Evolutionary conservation across 352 stramenopile species (phyloP).

Genomic region (Globisporangium cylindrosporum): DNA sequence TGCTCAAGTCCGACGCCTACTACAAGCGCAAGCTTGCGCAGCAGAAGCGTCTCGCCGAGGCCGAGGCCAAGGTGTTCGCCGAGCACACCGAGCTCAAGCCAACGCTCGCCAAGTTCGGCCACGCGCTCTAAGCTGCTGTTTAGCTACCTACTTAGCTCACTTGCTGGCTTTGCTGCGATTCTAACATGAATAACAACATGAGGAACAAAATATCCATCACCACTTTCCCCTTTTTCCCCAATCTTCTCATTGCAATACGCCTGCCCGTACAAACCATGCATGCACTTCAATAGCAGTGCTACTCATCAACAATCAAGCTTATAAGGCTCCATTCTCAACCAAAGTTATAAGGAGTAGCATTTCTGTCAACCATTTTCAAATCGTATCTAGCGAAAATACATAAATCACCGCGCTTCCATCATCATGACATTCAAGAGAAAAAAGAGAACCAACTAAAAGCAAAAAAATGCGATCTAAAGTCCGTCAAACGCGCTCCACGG

Average conservation of each 20-base stretch:
- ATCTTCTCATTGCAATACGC: neutral
- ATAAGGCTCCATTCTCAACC: neutral
- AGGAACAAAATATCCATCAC: conserved; percentile 8
- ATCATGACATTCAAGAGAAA: neutral
- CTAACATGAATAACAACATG: conserved; percentile 15
- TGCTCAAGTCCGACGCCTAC: conserved; percentile 95
- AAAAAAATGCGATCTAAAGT: conserved; percentile 32
- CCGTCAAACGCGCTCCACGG: conserved; percentile 82
- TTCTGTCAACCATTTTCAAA: conserved; percentile 3
- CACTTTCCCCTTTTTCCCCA: neutral
- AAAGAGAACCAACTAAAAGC: neutral
- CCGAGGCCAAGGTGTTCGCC: conserved; percentile 88
- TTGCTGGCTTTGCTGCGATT: conserved; percentile 14
- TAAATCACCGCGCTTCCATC: neutral
- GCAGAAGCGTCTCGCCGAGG: conserved; percentile 86
- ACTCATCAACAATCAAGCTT: neutral
- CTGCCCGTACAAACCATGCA: too few relatives aligned
- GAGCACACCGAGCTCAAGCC: conserved; percentile 86
- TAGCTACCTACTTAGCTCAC: conserved; percentile 13
- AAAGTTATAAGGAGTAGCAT: neutral
- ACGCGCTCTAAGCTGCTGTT: conserved; percentile 57
- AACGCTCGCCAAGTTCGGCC: conserved; percentile 76
- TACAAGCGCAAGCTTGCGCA: conserved; percentile 96
- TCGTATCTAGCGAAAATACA: conserved; percentile 4
- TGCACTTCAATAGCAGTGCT: neutral